These are phyloP conservation scores for Pelargonium australe DNA, from an alignment of 441 rosid genomes.

Conservation along the genomic window DNA sequence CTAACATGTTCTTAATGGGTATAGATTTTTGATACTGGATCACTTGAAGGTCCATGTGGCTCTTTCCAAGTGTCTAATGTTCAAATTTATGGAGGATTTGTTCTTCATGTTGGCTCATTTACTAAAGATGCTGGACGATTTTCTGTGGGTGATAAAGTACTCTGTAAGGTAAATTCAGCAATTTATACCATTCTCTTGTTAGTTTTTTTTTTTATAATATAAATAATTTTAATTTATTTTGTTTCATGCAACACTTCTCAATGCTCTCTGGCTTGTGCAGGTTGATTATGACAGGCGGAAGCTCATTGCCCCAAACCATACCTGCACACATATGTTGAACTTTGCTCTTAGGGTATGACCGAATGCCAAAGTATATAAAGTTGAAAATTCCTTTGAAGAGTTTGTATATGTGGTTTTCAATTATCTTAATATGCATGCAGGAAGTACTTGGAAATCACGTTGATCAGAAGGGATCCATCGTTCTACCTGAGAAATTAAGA, in stretches of 20 bases:
- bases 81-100: conserved; percentile 87
- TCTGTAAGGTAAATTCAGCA: conserved; percentile 57
- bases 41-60: conserved; percentile 72
- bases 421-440: conserved; percentile 35
- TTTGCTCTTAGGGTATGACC: conserved; percentile 80
- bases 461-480: conserved; percentile 97
- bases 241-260: not conserved
- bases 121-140: conserved; percentile 37
- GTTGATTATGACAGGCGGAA: conserved; percentile 88
- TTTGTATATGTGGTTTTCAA: conserved; percentile 2
- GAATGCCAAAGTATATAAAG: not conserved
- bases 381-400: not conserved
- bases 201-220: not conserved
- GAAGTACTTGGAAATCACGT: conserved; percentile 93
- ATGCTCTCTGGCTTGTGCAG: conserved; percentile 31
- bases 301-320: conserved; percentile 90
- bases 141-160: conserved; percentile 63
- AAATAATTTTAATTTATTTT: not conserved
- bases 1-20: conserved; percentile 27
- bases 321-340: conserved; percentile 96
- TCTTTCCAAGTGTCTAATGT: conserved; percentile 75
- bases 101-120: conserved; percentile 78
- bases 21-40: conserved; percentile 84
- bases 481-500: conserved; percentile 93
- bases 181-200: conserved; percentile 9